Evolutionary conservation across 441 rosid genomes (phyloP), one percentile per base, ranked within the genome.

Genomic region (Populus hybrid): DNA sequence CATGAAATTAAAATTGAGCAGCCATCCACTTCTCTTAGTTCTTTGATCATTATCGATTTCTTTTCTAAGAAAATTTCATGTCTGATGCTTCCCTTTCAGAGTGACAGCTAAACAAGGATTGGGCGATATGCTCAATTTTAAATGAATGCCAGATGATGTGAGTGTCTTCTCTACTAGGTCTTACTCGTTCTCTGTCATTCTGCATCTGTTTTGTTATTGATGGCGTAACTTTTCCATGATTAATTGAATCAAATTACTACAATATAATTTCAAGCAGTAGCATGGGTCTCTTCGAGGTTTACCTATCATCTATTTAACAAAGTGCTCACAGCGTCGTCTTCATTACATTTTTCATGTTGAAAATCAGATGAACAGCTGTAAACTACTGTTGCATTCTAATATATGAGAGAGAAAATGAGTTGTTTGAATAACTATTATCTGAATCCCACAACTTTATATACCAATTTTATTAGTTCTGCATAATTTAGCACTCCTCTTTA

Each of bases 161-260:
- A 30, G 68, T 70, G 6, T 79, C 78, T 79, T 75, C 75, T 75
- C 68, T 76, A 6, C 69, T 42, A 69, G 81, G 69, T 77, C 73
- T 32, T 53, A 5, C 7, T 50, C 63, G n/a, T 40, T 75, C 34
- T 74, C 63, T 21, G 30, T 74, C 16, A 53, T 53, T 18, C 61
- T 53, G 61, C 61, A 30, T 4, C 61, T 53, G 3, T 75, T 40
- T 3, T 10, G 34, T 69, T 35, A 71, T 59, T 50, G 23, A 3
- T 32, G 36, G 30, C 38, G 74, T 63, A 26, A 75, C 40, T 30
- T 76, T 67, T 69, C 32, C 36, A 69, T 57, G 75, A 69, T 69
- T 32, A 28, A 79, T 72, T 77, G 70, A 79, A 79, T 71, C 67
- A 78, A 74, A 59, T 70, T 61, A 26, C 30, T 34, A 21, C 14